A percentile compares a stretch with the other conserved stretches of the same genome.
Evolutionary conservation across 768 basidiomycete genomes (phyloP).

Genomic region (Daedaleopsis sinensis): DNA sequence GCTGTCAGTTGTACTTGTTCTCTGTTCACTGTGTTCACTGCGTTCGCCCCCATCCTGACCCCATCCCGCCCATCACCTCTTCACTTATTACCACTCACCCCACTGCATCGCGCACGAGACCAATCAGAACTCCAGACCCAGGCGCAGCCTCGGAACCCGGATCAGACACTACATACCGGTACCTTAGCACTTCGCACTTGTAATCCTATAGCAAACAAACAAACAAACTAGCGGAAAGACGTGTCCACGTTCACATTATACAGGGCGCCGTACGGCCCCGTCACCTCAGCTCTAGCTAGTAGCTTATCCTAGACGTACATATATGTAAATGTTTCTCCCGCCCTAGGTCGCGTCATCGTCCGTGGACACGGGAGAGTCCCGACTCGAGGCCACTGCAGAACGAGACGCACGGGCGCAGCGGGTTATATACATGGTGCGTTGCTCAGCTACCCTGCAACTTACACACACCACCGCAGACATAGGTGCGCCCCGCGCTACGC

Average conservation of each 20-base stretch:
- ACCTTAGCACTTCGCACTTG: constrained; percentile 38
- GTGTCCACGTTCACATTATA: neutral
- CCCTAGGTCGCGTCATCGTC: too few species aligned
- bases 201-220: constrained; percentile 36
- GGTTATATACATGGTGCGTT: too few species aligned
- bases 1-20: constrained; percentile 26
- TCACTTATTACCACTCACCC: constrained; percentile 12
- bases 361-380: too few species aligned
- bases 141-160: too few species aligned
- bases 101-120: constrained; percentile 19
- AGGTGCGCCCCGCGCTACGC: constrained; percentile 8
- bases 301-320: neutral
- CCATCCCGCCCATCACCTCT: too few species aligned
- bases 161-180: neutral
- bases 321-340: neutral
- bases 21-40: constrained; percentile 6
- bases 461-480: neutral
- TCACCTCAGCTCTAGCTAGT: neutral
- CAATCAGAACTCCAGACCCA: too few species aligned
- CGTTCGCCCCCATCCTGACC: neutral
- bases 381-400: too few species aligned
- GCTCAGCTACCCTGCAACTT: neutral
- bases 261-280: neutral
- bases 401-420: too few species aligned
- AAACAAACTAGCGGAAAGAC: constrained; percentile 16